Evolutionary conservation across 495 filamentous ascomycete species (phyloP).

Genomic region (Pseudoneurospora amorphoporcata): DNA sequence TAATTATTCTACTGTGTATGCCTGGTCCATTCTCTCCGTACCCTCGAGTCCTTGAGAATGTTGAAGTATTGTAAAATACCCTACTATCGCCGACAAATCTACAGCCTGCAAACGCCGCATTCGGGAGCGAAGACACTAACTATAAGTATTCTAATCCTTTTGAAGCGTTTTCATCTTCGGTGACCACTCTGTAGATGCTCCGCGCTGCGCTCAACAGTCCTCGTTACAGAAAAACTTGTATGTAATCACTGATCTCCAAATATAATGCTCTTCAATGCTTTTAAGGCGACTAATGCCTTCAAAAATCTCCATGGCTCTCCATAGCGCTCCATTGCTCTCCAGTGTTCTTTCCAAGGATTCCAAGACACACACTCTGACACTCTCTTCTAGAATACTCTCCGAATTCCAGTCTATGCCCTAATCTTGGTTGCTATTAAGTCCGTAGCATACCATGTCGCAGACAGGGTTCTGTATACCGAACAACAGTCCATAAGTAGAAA

Average conservation of each 20-base stretch:
- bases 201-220: not conserved
- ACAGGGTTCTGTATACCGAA: too few species aligned
- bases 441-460: too few species aligned
- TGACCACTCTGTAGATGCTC: not conserved
- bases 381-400: too few species aligned
- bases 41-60: not conserved
- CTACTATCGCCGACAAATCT: too few species aligned
- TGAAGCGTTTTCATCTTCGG: not conserved
- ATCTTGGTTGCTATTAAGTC: too few species aligned
- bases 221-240: not conserved
- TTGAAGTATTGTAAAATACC: too few species aligned
- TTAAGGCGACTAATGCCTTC: not conserved
- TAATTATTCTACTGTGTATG: not conserved
- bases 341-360: too few species aligned
- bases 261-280: not conserved
- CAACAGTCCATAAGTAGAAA: not conserved
- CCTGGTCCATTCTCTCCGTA: not conserved
- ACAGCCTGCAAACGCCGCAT: too few species aligned
- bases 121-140: too few species aligned
- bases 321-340: too few species aligned
- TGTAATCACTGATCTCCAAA: not conserved
- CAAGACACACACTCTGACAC: not conserved
- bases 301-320: not conserved
- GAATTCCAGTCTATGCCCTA: too few species aligned
- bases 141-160: too few species aligned